Conservation (phyloP, 192 early-diverging fungal species). For the Coemansia reversa region DNA sequence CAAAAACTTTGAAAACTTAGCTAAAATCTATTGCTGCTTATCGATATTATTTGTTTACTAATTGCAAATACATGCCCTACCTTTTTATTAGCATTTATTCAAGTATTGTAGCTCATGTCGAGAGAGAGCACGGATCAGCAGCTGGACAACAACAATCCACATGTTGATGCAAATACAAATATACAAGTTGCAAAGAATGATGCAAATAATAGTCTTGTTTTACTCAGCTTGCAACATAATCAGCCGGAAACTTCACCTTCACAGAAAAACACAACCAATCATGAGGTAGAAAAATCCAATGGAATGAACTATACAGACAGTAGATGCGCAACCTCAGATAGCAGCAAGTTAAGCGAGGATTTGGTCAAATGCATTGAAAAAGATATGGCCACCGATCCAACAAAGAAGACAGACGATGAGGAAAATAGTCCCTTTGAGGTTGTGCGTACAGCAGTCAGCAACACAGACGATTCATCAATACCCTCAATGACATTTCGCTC, state of each 20-base stretch:
- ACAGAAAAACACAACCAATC: conserved; percentile 1
- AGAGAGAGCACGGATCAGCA: too few relatives aligned
- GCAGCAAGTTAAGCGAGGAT: conserved; percentile 10
- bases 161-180: too few relatives aligned
- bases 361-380: conserved; percentile 17
- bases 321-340: conserved; percentile 24
- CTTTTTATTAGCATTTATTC: too few relatives aligned
- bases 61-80: too few relatives aligned
- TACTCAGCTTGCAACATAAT: too few relatives aligned
- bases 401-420: conserved; percentile 1
- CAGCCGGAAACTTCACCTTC: neutral
- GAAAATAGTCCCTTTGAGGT: conserved; percentile 64
- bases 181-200: too few relatives aligned
- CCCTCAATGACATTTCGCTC: conserved; percentile 75
- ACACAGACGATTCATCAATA: conserved; percentile 61
- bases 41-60: too few relatives aligned
- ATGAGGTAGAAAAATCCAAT: conserved; percentile 1
- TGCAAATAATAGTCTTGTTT: too few relatives aligned
- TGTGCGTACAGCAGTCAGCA: conserved; percentile 67
- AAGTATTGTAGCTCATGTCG: too few relatives aligned
- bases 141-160: too few relatives aligned
- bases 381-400: neutral
- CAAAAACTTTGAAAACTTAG: too few relatives aligned
- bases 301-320: conserved; percentile 17
- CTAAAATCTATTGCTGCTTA: too few relatives aligned